phyloP scores from a whole-genome alignment of 2,329 filamentous ascomycete species.

The Pseudohalonectria lignicola region DNA sequence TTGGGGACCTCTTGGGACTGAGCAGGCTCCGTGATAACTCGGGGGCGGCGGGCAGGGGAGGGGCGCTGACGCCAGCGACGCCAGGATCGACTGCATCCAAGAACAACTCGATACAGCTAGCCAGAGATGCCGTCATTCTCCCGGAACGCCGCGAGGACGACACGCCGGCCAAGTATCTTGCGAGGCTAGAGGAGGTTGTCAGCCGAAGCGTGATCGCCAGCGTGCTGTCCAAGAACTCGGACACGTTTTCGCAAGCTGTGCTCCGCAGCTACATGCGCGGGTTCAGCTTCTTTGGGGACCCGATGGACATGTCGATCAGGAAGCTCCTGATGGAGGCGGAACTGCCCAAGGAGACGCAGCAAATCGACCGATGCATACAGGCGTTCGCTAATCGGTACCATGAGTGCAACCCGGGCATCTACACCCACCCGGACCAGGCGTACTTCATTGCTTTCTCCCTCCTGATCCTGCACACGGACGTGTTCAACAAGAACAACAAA shows the following conservation, averaged over 20 bases:
- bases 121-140: slow-evolving; percentile 58
- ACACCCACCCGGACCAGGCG: slow-evolving; percentile 82
- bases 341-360: slow-evolving; percentile 91
- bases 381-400: slow-evolving; percentile 95
- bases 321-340: slow-evolving; percentile 96
- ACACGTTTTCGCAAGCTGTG: slow-evolving; percentile 73
- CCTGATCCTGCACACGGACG: slow-evolving; percentile 90
- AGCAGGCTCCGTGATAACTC: slow-evolving; percentile 72
- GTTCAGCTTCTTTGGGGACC: slow-evolving; percentile 91
- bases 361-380: slow-evolving; percentile 90
- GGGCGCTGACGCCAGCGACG: slow-evolving; percentile 56
- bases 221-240: slow-evolving; percentile 73
- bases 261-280: slow-evolving; percentile 90
- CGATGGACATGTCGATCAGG: slow-evolving; percentile 94
- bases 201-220: slow-evolving; percentile 76
- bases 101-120: slow-evolving; percentile 70
- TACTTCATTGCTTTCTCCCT: slow-evolving; percentile 97
- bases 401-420: slow-evolving; percentile 96
- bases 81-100: slow-evolving; percentile 65
- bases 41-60: slow-evolving; percentile 56
- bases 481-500: slow-evolving; percentile 99
- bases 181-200: slow-evolving; percentile 69
- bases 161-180: slow-evolving; percentile 79
- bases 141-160: slow-evolving; percentile 80
- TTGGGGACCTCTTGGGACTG: slow-evolving; percentile 77